Evolutionary conservation across 2,329 filamentous ascomycete genomes (phyloP).

Genomic region (Madurella fahalii): DNA sequence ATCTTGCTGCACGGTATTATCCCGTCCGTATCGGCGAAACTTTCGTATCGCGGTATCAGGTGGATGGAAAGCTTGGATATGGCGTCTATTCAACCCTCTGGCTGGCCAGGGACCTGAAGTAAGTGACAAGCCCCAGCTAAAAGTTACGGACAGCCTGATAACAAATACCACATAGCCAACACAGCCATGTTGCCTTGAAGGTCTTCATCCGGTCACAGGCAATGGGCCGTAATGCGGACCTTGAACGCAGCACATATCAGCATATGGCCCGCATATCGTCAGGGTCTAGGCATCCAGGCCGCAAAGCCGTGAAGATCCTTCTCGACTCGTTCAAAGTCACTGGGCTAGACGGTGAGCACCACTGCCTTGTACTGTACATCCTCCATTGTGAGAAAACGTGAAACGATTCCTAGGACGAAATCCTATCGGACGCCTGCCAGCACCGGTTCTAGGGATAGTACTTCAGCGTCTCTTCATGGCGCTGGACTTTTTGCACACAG

Average conservation of each 20-base stretch:
- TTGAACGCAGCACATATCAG: constrained; percentile 42
- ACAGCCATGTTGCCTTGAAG: constrained; percentile 34
- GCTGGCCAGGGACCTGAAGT: constrained; percentile 24
- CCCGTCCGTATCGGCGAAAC: constrained; percentile 23
- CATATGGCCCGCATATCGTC: constrained; percentile 30
- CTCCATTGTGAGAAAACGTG: constrained; percentile 41
- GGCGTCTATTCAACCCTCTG: constrained; percentile 25
- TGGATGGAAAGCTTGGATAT: constrained; percentile 25
- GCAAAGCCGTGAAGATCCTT: constrained; percentile 30
- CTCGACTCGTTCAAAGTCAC: constrained; percentile 37
- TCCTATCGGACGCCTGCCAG: constrained; percentile 34
- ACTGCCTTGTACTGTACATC: constrained; percentile 37
- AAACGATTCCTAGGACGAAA: constrained; percentile 38
- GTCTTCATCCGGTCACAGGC: constrained; percentile 27
- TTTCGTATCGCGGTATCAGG: constrained; percentile 21
- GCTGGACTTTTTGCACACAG: constrained; percentile 43
- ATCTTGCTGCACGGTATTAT: constrained; percentile 18
- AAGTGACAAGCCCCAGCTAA: neutral
- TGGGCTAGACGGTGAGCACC: constrained; percentile 35
- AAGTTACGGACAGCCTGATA: neutral
- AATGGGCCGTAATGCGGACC: constrained; percentile 26
- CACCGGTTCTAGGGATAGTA: constrained; percentile 32
- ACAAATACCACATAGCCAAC: constrained; percentile 14
- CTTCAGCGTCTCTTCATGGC: constrained; percentile 40
- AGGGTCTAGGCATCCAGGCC: constrained; percentile 31